Conservation (phyloP, 2,329 filamentous ascomycete species). For the Verticillium alfalfae region DNA sequence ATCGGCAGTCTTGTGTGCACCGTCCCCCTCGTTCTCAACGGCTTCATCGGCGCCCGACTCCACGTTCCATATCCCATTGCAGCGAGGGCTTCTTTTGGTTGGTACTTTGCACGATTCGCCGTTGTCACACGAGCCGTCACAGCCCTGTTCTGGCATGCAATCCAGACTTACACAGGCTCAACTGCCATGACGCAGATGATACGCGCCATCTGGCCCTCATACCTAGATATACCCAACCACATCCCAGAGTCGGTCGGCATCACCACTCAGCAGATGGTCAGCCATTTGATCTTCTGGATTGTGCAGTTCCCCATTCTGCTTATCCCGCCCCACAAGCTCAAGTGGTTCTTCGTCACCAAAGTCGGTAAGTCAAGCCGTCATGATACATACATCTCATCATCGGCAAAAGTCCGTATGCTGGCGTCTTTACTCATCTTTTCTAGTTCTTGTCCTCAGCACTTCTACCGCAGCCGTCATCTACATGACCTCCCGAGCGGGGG, state of each 20-base stretch:
- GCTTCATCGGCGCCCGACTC: slow-evolving; percentile 17
- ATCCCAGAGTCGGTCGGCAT: slow-evolving; percentile 29
- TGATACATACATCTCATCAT: slow-evolving; percentile 48
- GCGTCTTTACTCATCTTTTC: slow-evolving; percentile 24
- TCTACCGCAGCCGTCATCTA: slow-evolving; percentile 9
- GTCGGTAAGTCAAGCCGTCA: slow-evolving; percentile 38
- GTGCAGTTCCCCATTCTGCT: slow-evolving; percentile 47
- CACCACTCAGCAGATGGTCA: slow-evolving; percentile 40
- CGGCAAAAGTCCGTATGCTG: slow-evolving; percentile 12
- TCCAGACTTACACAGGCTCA: slow-evolving; percentile 22
- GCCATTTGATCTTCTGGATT: slow-evolving; percentile 51
- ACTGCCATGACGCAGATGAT: slow-evolving; percentile 24
- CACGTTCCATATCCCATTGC: slow-evolving; percentile 22
- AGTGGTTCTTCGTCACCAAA: slow-evolving; percentile 36
- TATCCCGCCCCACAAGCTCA: slow-evolving; percentile 47
- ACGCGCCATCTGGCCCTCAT: slow-evolving; percentile 32
- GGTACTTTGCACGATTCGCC: slow-evolving; percentile 23
- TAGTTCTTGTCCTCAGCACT: slow-evolving; percentile 22
- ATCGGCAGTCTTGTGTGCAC: slow-evolving; percentile 16
- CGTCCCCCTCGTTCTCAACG: slow-evolving; percentile 13
- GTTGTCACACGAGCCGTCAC: slow-evolving; percentile 12
- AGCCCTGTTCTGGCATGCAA: slow-evolving; percentile 30
- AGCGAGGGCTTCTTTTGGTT: slow-evolving; percentile 19
- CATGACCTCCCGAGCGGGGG: slow-evolving; percentile 4
- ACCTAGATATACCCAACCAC: slow-evolving; percentile 31